Conservation (phyloP, 2,329 filamentous ascomycete species). For the Fonsecaea multimorphosa region DNA sequence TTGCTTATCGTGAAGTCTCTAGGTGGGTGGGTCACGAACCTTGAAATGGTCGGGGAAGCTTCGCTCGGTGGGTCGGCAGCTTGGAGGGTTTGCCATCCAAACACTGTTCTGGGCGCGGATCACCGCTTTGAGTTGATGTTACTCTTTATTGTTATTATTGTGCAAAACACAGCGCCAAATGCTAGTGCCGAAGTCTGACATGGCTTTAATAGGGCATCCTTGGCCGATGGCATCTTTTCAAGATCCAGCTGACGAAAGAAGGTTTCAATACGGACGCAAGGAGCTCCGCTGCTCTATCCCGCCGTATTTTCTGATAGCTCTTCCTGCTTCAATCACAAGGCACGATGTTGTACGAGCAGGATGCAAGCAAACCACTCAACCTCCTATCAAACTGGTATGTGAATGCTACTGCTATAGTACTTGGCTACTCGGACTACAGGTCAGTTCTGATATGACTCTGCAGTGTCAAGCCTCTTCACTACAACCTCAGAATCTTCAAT, state of each 20-base stretch:
- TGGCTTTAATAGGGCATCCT: not conserved
- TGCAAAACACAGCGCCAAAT: not conserved
- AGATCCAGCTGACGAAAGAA: not conserved
- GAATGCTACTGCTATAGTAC: not conserved
- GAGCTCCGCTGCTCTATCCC: not conserved
- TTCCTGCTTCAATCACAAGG: not conserved
- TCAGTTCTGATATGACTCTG: not conserved
- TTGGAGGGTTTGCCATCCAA: too few species aligned
- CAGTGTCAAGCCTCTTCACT: constrained; percentile 16
- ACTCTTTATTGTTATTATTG: not conserved
- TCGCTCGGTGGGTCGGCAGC: not conserved
- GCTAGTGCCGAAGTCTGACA: not conserved
- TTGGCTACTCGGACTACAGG: not conserved
- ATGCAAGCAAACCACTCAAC: constrained; percentile 1
- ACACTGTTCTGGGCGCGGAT: too few species aligned
- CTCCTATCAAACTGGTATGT: constrained; percentile 3
- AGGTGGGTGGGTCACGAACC: not conserved
- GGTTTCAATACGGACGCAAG: not conserved
- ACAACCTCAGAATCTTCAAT: constrained; percentile 14
- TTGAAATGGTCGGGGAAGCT: not conserved
- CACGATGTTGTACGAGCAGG: constrained; percentile 18
- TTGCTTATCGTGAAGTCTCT: constrained; percentile 3
- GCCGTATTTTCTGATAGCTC: not conserved
- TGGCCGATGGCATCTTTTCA: not conserved
- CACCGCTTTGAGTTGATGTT: not conserved